phyloP scores from a whole-genome alignment of 2,329 filamentous ascomycete species.

The Botrytis galanthina region DNA sequence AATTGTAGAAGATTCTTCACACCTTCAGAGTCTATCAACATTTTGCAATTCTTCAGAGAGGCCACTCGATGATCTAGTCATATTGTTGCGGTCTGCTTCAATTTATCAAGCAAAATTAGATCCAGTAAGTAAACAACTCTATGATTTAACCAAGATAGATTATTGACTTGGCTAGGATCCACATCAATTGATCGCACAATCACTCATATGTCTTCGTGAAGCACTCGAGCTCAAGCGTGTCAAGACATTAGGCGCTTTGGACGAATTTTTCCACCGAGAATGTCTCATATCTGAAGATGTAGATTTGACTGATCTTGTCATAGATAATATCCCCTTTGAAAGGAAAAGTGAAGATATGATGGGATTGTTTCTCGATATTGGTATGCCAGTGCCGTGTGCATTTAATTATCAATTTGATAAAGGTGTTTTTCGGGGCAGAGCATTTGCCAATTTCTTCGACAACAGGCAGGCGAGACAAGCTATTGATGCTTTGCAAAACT shows the following conservation, averaged over 20 bases:
- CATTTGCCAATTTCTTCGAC: conserved; percentile 97
- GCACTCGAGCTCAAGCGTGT: neutral
- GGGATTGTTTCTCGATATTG: conserved; percentile 88
- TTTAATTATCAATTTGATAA: conserved; percentile 99
- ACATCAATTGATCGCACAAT: neutral
- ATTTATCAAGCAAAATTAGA: neutral
- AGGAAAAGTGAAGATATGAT: conserved; percentile 96
- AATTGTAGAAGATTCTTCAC: neutral
- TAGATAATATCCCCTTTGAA: conserved; percentile 98
- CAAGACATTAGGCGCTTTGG: neutral
- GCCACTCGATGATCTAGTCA: neutral
- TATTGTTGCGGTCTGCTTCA: neutral
- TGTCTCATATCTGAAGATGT: conserved; percentile 63
- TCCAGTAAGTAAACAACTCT: neutral
- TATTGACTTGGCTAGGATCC: neutral
- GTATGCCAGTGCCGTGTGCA: conserved; percentile 89
- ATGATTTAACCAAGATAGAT: neutral
- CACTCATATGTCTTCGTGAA: neutral
- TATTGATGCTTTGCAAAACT: conserved; percentile 91
- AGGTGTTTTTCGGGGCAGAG: conserved; percentile 90
- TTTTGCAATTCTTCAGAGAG: neutral
- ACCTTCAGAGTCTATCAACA: neutral
- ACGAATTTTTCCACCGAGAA: neutral
- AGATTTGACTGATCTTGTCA: conserved; percentile 96
- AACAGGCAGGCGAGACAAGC: conserved; percentile 89